Evolutionary conservation across 2,329 filamentous ascomycete species (phyloP).

Genomic region (Colletotrichum filicis): DNA sequence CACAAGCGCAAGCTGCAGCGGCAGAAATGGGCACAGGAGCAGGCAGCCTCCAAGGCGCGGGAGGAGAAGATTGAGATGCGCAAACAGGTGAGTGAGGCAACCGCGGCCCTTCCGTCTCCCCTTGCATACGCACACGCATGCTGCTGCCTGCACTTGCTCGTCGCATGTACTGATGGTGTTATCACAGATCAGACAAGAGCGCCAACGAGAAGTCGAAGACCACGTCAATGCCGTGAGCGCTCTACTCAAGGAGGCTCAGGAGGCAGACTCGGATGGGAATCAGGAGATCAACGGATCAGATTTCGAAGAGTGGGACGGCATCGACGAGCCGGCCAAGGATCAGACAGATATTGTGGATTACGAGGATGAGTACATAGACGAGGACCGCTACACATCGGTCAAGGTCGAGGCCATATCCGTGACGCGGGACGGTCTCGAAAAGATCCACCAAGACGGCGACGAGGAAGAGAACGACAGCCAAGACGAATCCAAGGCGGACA

Average conservation of each 20-base stretch:
- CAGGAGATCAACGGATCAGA: slow-evolving; percentile 50
- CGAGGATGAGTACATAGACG: slow-evolving; percentile 95
- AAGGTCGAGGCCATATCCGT: slow-evolving; percentile 91
- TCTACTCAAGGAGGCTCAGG: slow-evolving; percentile 72
- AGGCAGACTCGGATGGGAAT: slow-evolving; percentile 52
- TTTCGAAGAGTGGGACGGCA: slow-evolving; percentile 72
- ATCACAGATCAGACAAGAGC: slow-evolving; percentile 82
- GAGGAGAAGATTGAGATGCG: slow-evolving; percentile 80
- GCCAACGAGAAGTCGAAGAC: slow-evolving; percentile 82
- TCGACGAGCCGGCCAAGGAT: slow-evolving; percentile 62
- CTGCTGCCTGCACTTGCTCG: background rate
- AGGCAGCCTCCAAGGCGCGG: slow-evolving; percentile 79
- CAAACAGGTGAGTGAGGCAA: slow-evolving; percentile 70
- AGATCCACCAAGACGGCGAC: slow-evolving; percentile 49
- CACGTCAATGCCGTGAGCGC: slow-evolving; percentile 83
- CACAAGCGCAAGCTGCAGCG: slow-evolving; percentile 94
- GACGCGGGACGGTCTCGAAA: slow-evolving; percentile 77
- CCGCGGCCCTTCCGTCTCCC: background rate
- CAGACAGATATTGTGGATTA: slow-evolving; percentile 71
- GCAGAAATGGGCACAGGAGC: slow-evolving; percentile 85
- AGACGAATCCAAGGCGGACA: slow-evolving; percentile 39
- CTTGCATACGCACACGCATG: background rate
- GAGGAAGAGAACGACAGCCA: slow-evolving; percentile 39
- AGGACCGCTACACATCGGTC: slow-evolving; percentile 95
- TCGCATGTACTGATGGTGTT: background rate